Percentiles rank a stretch among this genome's conserved stretches.
phyloP scores from a whole-genome alignment of 768 basidiomycete species.

The Lactarius vividus region DNA sequence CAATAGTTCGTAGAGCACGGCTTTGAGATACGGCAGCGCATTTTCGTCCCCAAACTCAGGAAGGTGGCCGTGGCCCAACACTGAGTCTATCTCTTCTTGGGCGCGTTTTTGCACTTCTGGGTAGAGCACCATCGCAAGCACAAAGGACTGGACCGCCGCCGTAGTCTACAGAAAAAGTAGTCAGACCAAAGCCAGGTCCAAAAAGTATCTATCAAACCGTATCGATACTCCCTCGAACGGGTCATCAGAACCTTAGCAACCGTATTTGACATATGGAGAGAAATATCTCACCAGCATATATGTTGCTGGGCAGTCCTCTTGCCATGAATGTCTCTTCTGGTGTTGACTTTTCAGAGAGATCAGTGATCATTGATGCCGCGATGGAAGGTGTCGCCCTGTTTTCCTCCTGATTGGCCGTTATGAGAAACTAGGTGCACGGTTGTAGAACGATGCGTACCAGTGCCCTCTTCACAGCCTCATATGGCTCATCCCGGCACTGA shows the following conservation, averaged over 20 bases:
- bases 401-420: conserved; percentile 4
- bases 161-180: conserved; percentile 11
- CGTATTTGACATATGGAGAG: neutral
- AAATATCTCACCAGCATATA: conserved; percentile 9
- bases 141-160: conserved; percentile 29
- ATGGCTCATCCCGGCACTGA: conserved; percentile 29
- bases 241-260: neutral
- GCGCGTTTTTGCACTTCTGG: conserved; percentile 33
- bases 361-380: conserved; percentile 10
- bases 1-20: conserved; percentile 21
- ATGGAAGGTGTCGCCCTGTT: conserved; percentile 10
- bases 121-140: conserved; percentile 36
- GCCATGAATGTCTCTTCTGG: conserved; percentile 15
- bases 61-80: conserved; percentile 11
- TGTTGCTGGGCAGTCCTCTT: conserved; percentile 9
- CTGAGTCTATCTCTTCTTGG: conserved; percentile 35
- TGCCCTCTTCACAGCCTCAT: conserved; percentile 28
- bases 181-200: neutral
- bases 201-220: conserved; percentile 2
- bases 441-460: conserved; percentile 23
- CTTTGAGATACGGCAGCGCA: conserved; percentile 20
- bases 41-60: conserved; percentile 11
- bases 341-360: conserved; percentile 10
- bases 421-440: neutral
- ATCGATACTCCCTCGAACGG: conserved; percentile 14